These are phyloP conservation scores for Termitomyces sp. DNA, from an alignment of 768 basidiomycete genomes.

Conservation along the genomic window DNA sequence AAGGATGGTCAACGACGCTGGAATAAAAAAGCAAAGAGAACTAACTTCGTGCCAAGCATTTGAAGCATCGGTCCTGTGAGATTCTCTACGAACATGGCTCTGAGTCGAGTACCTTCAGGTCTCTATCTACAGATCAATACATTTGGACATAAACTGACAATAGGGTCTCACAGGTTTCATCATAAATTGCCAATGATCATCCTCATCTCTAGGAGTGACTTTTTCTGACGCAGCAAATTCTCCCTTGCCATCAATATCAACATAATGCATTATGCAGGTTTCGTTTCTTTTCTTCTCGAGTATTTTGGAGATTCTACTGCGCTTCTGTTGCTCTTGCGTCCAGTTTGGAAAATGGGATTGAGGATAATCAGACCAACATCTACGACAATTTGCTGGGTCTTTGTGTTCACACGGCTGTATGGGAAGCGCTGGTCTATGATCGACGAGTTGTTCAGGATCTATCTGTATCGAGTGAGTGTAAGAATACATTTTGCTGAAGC, in stretches of 20 bases:
- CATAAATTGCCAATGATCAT: slow-evolving; percentile 29
- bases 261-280: slow-evolving; percentile 28
- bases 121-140: slow-evolving; percentile 13
- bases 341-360: slow-evolving; percentile 52
- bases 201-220: slow-evolving; percentile 15
- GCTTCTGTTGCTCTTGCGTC: slow-evolving; percentile 38
- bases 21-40: not conserved
- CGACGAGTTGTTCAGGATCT: slow-evolving; percentile 20
- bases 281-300: slow-evolving; percentile 16
- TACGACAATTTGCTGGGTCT: slow-evolving; percentile 14
- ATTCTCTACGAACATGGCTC: slow-evolving; percentile 46
- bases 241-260: slow-evolving; percentile 35
- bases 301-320: slow-evolving; percentile 30
- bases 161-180: slow-evolving; percentile 23
- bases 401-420: slow-evolving; percentile 19
- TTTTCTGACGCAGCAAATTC: slow-evolving; percentile 21
- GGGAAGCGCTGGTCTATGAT: slow-evolving; percentile 8
- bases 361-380: slow-evolving; percentile 39
- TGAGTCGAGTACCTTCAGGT: slow-evolving; percentile 32
- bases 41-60: slow-evolving; percentile 47
- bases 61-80: slow-evolving; percentile 46
- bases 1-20: not conserved
- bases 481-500: not conserved
- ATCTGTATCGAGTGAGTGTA: slow-evolving; percentile 14
- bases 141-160: not conserved